Conservation (phyloP, 1,139 yeast species). For the Yamadazyma atmosphaerica region DNA sequence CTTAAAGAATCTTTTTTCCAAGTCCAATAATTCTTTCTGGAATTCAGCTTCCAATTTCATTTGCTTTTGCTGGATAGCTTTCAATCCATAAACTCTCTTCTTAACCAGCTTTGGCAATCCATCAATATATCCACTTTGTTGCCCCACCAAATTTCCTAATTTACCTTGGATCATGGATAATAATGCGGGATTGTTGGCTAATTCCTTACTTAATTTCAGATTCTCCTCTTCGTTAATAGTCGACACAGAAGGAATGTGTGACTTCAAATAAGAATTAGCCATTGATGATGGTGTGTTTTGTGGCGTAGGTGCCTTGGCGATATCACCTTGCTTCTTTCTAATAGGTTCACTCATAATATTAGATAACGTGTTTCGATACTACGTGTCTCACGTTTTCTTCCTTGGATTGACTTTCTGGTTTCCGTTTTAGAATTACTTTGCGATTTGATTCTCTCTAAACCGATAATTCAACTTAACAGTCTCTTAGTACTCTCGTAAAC, state of each 20-base stretch:
- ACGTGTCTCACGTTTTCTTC: not conserved
- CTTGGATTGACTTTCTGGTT: not conserved
- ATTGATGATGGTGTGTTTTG: slow-evolving; percentile 97
- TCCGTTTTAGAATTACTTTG: not conserved
- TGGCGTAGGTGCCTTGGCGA: slow-evolving; percentile 96
- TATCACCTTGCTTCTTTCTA: slow-evolving; percentile 67
- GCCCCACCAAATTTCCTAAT: slow-evolving; percentile 80
- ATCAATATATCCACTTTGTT: slow-evolving; percentile 83
- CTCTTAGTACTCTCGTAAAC: not conserved
- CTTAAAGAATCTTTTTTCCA: slow-evolving; percentile 77
- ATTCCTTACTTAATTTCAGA: slow-evolving; percentile 39
- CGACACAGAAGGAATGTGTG: slow-evolving; percentile 71
- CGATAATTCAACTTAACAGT: no score
- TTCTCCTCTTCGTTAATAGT: slow-evolving; percentile 65
- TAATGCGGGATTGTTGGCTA: slow-evolving; percentile 74
- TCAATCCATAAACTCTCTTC: slow-evolving; percentile 77
- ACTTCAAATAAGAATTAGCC: slow-evolving; percentile 70
- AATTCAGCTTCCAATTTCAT: slow-evolving; percentile 86
- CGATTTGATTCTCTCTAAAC: not conserved
- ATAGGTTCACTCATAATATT: slow-evolving; percentile 64
- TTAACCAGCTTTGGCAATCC: slow-evolving; percentile 74
- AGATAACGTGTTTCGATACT: no score
- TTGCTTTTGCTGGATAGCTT: slow-evolving; percentile 80
- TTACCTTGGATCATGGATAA: slow-evolving; percentile 89
- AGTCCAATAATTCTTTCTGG: slow-evolving; percentile 82